phyloP scores from a whole-genome alignment of 306 rosid genomes.

The Betula pendula region DNA sequence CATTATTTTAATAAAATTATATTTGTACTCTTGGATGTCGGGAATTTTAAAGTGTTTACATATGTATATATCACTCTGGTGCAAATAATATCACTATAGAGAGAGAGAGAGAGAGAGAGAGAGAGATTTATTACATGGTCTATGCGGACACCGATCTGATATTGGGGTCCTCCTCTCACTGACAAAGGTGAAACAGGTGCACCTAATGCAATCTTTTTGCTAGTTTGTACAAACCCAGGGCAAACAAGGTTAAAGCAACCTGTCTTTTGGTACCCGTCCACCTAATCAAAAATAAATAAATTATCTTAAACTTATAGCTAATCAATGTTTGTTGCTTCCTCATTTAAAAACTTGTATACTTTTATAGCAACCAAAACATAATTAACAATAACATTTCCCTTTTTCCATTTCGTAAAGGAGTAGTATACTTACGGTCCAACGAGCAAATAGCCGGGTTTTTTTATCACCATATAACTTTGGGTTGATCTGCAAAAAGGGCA shows the following conservation, averaged over 20 bases:
- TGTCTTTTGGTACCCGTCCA: constrained; percentile 50
- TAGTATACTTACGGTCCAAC: constrained; percentile 80
- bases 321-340: no score
- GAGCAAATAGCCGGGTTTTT: constrained; percentile 34
- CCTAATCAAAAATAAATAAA: constrained; percentile 23
- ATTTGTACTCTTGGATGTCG: no score
- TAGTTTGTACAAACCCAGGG: constrained; percentile 60
- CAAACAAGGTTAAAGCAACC: constrained; percentile 76
- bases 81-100: no score
- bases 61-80: no score
- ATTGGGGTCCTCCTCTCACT: constrained; percentile 26
- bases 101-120: neutral
- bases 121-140: constrained; percentile 35
- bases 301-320: neutral
- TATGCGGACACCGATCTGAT: constrained; percentile 32
- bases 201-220: constrained; percentile 43
- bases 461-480: constrained; percentile 57
- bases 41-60: no score
- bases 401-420: neutral
- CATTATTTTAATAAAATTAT: no score
- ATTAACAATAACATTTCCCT: neutral
- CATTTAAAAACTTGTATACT: no score
- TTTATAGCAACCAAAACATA: no score
- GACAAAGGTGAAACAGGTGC: constrained; percentile 40
- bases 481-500: constrained; percentile 47